A percentile compares a stretch with the other conserved stretches of the same genome.
phyloP scores from a whole-genome alignment of 2,329 filamentous ascomycete genomes.

The Cytospora paraplurivora region DNA sequence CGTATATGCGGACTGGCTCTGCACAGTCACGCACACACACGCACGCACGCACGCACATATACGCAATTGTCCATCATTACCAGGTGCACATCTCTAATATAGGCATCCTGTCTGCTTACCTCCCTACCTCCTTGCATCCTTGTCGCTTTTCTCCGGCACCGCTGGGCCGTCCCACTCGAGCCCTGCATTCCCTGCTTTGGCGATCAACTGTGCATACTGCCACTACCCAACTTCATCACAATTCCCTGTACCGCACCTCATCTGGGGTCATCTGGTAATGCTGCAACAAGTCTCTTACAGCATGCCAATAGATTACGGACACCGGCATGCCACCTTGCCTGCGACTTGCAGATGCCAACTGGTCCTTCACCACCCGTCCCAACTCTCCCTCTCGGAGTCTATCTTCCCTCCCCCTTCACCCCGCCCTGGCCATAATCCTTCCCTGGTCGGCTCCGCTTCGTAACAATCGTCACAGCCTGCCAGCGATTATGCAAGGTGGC shows the following conservation, averaged over 20 bases:
- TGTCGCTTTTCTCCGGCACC: neutral
- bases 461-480: neutral
- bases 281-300: constrained; percentile 27
- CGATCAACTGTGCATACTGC: constrained; percentile 6
- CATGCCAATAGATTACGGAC: constrained; percentile 29
- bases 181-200: neutral
- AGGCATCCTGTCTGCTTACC: neutral
- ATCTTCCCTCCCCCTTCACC: constrained; percentile 3
- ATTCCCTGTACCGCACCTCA: constrained; percentile 21
- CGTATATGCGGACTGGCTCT: neutral
- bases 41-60: neutral
- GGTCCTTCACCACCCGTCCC: neutral
- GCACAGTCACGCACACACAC: neutral
- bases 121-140: neutral
- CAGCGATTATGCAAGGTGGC: constrained; percentile 1
- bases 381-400: neutral
- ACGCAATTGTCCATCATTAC: neutral
- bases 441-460: constrained; percentile 5
- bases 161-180: neutral
- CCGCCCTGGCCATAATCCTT: neutral
- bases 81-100: no score
- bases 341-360: constrained; percentile 25
- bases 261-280: constrained; percentile 20
- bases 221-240: constrained; percentile 11
- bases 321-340: constrained; percentile 23